phyloP scores from a whole-genome alignment of 2,329 filamentous ascomycete species.

The Emergomyces orientalis region DNA sequence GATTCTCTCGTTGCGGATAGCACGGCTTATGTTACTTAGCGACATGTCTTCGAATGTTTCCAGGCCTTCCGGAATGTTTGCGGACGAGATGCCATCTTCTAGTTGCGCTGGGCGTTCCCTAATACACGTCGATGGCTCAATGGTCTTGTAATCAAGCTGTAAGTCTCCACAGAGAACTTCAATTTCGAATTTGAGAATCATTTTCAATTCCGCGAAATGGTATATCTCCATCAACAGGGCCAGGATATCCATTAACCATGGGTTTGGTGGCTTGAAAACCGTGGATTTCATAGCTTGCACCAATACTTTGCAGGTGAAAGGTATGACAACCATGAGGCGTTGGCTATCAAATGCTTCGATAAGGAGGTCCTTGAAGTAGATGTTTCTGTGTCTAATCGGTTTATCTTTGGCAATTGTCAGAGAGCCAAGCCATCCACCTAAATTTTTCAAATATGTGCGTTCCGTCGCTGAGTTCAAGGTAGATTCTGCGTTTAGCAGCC shows the following conservation, averaged over 20 bases:
- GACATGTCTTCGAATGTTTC: conserved; percentile 78
- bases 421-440: conserved; percentile 87
- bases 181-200: conserved; percentile 97
- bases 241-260: conserved; percentile 96
- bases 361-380: conserved; percentile 91
- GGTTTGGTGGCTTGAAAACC: conserved; percentile 89
- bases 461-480: conserved; percentile 79
- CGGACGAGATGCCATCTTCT: conserved; percentile 41
- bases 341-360: conserved; percentile 92
- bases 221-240: conserved; percentile 87
- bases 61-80: conserved; percentile 56
- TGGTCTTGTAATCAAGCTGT: conserved; percentile 81
- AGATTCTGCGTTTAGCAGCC: conserved; percentile 80
- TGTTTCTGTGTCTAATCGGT: conserved; percentile 91
- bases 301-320: conserved; percentile 94
- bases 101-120: conserved; percentile 62
- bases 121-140: conserved; percentile 80
- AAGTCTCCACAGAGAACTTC: conserved; percentile 93
- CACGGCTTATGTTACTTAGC: conserved; percentile 61
- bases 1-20: conserved; percentile 60
- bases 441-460: conserved; percentile 79
- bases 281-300: conserved; percentile 74
- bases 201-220: conserved; percentile 81
- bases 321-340: conserved; percentile 82
- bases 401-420: conserved; percentile 88